Conservation (phyloP, 176 grass and related monocot genomes). For the Paspalum notatum region DNA sequence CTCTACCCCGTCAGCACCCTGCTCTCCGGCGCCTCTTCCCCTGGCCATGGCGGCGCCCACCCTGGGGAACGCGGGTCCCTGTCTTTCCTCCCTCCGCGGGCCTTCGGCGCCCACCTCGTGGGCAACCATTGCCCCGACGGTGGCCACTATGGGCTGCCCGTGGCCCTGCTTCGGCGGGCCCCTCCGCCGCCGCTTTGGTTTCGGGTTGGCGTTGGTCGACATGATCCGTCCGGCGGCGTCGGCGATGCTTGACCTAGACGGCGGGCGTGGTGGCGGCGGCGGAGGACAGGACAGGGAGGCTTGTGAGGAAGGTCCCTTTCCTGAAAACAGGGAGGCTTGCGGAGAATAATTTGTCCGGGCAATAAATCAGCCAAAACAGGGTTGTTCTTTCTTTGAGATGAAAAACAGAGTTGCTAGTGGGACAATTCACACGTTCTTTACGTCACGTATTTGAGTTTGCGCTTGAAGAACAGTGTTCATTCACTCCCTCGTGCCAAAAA, state of each 20-base stretch:
- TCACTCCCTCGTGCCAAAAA: no score
- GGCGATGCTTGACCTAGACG: conserved; percentile 29
- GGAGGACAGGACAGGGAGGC: not conserved
- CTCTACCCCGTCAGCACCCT: not conserved
- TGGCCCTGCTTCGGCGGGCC: conserved; percentile 35
- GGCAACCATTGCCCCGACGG: conserved; percentile 13
- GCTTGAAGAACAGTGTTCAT: no score
- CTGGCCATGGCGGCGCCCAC: not conserved
- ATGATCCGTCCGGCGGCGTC: conserved; percentile 23
- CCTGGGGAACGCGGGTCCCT: conserved; percentile 32
- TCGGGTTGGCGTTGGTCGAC: conserved; percentile 37
- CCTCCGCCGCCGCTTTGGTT: conserved; percentile 43
- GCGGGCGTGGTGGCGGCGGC: conserved; percentile 2
- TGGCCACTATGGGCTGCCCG: conserved; percentile 14
- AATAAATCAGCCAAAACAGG: no score
- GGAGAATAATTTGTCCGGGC: no score
- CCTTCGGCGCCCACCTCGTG: conserved; percentile 18
- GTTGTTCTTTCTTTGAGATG: no score
- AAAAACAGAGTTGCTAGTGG: no score
- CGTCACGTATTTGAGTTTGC: no score
- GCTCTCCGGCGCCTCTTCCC: not conserved
- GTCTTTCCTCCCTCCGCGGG: conserved; percentile 41
- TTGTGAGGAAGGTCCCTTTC: no score
- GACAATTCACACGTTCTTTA: no score
- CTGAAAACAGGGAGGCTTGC: no score